phyloP scores from a whole-genome alignment of 2,329 filamentous ascomycete species.

The Ciborinia camelliae region DNA sequence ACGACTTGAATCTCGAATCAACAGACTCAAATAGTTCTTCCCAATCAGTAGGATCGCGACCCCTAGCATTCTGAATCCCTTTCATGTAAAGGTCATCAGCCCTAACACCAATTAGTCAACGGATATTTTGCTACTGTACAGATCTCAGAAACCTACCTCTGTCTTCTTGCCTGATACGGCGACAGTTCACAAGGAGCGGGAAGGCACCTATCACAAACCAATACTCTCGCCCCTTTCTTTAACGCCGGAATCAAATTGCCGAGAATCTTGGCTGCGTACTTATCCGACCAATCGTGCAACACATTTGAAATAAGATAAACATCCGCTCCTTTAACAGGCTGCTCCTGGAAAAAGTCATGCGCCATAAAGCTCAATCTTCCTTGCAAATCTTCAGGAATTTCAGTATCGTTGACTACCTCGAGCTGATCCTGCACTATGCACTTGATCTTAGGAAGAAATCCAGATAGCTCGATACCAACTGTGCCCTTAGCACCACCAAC shows the following conservation, averaged over 20 bases:
- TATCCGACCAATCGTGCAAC: neutral
- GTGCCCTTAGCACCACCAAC: neutral
- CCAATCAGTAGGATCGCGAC: constrained; percentile 4
- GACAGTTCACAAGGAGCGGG: neutral
- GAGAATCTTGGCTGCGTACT: neutral
- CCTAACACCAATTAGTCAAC: neutral
- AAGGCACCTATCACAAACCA: neutral
- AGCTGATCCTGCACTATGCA: constrained; percentile 3
- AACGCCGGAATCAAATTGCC: neutral
- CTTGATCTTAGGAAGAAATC: neutral
- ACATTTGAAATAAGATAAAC: neutral
- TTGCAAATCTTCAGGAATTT: neutral
- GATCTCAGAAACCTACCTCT: neutral
- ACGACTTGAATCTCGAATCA: neutral
- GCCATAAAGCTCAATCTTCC: constrained; percentile 1
- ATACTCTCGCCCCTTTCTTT: neutral
- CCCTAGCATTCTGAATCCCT: neutral
- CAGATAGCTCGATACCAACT: neutral
- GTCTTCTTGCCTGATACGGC: neutral
- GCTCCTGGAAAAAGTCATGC: neutral
- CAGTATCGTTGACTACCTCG: neutral
- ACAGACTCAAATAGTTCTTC: neutral
- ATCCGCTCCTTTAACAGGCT: neutral
- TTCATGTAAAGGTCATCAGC: neutral
- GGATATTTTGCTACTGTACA: too few species aligned